Base-by-base conservation (phyloP, 176 grass and related monocot species). In the Oryza brachyantha region DNA sequence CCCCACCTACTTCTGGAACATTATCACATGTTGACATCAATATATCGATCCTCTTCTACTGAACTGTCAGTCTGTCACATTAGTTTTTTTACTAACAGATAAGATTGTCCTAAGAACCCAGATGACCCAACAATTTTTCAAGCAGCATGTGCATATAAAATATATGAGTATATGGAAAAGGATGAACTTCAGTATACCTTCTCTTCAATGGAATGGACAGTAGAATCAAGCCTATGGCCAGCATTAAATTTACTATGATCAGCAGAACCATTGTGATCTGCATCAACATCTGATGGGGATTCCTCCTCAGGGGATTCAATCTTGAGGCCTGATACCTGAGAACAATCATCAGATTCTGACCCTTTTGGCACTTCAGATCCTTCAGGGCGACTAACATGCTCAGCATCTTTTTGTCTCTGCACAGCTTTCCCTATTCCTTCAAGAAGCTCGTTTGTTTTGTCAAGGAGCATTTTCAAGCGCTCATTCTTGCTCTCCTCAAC, bases 401-500 rank as follows among this genome's bases (percentile, higher is more conserved):
- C 96, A 41, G 96, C 88, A 81, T 99, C 96, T 85, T 99, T 99
- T 91, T 99, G 96, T 45, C 92, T 77, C 72, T 95, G 90, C 48
- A 99, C 96, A 74, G 96, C 96, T 83, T 93, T 89, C 75, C 92
- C 96, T 64, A 99, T 93, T 70, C 96, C 83, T 82, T 89, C 96
- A 63, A 99, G 96, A 70, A 99, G 88, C 31, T 99, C 96, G 77
- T 99, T 95, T 75, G 96, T 99, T 84, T 99, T 99, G 41, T 87
- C 88, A 68, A 99, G 90, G 70, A 99, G 96, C 90, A 93, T 93
- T 84, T 88, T 99, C 62, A 99, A 75, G 17, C 96, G 96, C 72
- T 99, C 96, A 36, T 99, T 99, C 90, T 99, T 99, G 88, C 96
- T 99, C 81, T 99, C 96, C 69, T 99, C 96, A 17, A 99, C 96